Conservation (phyloP, 371 early-diverging fungal genomes). For the Chytridiales sp. region DNA sequence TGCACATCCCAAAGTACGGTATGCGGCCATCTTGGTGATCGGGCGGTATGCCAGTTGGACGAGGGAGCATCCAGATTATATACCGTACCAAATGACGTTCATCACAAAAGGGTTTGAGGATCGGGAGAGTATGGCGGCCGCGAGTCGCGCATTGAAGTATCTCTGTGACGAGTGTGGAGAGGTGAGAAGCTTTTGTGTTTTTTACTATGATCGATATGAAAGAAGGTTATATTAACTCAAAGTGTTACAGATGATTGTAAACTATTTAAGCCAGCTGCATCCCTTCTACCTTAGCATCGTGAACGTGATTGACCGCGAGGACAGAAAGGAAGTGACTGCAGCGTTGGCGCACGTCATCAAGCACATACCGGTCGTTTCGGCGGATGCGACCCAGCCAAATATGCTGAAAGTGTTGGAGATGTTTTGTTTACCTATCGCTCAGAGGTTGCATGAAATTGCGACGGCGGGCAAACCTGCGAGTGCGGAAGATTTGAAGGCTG, state of each 20-base stretch:
- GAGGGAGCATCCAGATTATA: slow-evolving; percentile 76
- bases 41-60: slow-evolving; percentile 96
- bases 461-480: slow-evolving; percentile 17
- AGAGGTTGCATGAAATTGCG: slow-evolving; percentile 56
- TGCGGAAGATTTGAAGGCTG: slow-evolving; percentile 22
- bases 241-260: slow-evolving; percentile 51
- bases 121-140: slow-evolving; percentile 74
- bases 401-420: slow-evolving; percentile 67
- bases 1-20: slow-evolving; percentile 85
- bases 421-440: slow-evolving; percentile 83
- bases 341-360: slow-evolving; percentile 86
- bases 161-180: slow-evolving; percentile 86
- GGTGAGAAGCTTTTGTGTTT: slow-evolving; percentile 49
- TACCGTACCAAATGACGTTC: slow-evolving; percentile 85
- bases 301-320: slow-evolving; percentile 63
- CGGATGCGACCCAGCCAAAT: slow-evolving; percentile 28
- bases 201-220: background rate
- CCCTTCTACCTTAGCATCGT: slow-evolving; percentile 70
- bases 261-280: slow-evolving; percentile 72
- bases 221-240: background rate
- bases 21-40: slow-evolving; percentile 93
- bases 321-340: slow-evolving; percentile 79
- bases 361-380: slow-evolving; percentile 59
- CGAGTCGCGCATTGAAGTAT: slow-evolving; percentile 82
- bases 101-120: slow-evolving; percentile 79